These are phyloP conservation scores for Xanthoconium stramineum DNA, from an alignment of 768 basidiomycete genomes.

Conservation along the genomic window DNA sequence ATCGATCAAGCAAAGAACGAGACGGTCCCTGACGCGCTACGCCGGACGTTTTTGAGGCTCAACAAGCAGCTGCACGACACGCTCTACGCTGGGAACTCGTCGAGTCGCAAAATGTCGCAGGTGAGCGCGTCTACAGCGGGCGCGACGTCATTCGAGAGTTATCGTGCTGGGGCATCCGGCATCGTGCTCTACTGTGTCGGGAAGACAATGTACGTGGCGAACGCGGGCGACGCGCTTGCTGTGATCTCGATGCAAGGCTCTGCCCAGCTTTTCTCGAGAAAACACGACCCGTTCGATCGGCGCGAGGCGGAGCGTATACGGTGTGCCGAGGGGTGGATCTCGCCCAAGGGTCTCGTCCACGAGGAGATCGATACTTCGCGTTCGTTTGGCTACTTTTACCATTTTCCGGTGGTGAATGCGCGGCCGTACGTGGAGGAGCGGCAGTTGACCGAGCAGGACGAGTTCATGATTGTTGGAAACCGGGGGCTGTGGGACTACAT, in stretches of 20 bases:
- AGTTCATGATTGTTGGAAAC: conserved; percentile 95
- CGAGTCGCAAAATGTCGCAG: conserved; percentile 69
- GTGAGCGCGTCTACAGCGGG: conserved; percentile 46
- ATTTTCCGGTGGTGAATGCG: conserved; percentile 87
- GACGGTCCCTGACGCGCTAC: conserved; percentile 69
- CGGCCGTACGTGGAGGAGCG: conserved; percentile 73
- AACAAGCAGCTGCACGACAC: conserved; percentile 79
- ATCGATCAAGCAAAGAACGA: conserved; percentile 41
- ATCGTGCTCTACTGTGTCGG: conserved; percentile 82
- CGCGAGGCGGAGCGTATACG: conserved; percentile 85
- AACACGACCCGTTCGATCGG: conserved; percentile 89
- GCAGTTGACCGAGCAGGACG: conserved; percentile 78
- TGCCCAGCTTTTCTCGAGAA: conserved; percentile 68
- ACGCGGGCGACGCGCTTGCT: conserved; percentile 84
- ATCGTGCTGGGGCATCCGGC: conserved; percentile 74
- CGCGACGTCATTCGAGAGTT: conserved; percentile 39
- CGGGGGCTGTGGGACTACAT: conserved; percentile 92
- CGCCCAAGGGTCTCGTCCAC: conserved; percentile 85
- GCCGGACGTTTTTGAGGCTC: conserved; percentile 83
- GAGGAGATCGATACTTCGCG: conserved; percentile 91
- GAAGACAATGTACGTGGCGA: conserved; percentile 83
- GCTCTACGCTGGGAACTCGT: conserved; percentile 42
- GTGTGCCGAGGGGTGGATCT: conserved; percentile 90
- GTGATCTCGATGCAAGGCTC: conserved; percentile 78
- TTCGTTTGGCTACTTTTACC: conserved; percentile 89